phyloP scores from a whole-genome alignment of 2,329 filamentous ascomycete species.

The Sphaerostilbella broomeana region DNA sequence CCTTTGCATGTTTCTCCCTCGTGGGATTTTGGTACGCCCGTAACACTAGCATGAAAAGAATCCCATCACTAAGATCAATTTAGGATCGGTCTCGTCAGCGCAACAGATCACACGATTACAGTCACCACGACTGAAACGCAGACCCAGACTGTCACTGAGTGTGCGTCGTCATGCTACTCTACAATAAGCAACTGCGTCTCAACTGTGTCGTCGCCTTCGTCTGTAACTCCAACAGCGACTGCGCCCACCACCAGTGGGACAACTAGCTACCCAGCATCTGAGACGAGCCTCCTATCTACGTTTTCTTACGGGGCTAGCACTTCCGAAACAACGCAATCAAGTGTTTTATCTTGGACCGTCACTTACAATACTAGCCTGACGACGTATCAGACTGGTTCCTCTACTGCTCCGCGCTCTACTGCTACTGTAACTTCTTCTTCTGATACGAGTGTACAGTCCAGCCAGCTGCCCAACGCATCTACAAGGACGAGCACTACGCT shows the following conservation, averaged over 20 bases:
- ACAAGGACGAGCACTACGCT: neutral
- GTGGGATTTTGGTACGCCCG: conserved; percentile 24
- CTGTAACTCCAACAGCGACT: neutral
- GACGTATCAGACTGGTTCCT: neutral
- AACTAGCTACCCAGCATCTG: neutral
- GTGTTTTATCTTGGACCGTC: neutral
- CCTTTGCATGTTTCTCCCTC: conserved; percentile 21
- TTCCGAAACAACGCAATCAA: conserved; percentile 1
- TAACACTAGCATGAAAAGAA: neutral
- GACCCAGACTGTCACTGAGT: conserved; percentile 25
- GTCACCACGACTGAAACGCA: conserved; percentile 28
- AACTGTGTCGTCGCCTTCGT: neutral
- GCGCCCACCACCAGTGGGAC: neutral
- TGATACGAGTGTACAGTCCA: conserved; percentile 1
- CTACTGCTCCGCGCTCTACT: neutral
- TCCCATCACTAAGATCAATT: no score
- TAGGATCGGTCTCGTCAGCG: conserved; percentile 21
- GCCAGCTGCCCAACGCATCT: neutral
- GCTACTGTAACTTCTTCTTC: conserved; percentile 2
- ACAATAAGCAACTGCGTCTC: conserved; percentile 5
- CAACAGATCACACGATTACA: conserved; percentile 24
- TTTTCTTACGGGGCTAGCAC: neutral
- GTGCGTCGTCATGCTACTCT: conserved; percentile 21
- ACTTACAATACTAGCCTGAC: neutral
- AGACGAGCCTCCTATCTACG: neutral